phyloP scores from a whole-genome alignment of 2,329 filamentous ascomycete genomes.

The Huntiella omanensis region DNA sequence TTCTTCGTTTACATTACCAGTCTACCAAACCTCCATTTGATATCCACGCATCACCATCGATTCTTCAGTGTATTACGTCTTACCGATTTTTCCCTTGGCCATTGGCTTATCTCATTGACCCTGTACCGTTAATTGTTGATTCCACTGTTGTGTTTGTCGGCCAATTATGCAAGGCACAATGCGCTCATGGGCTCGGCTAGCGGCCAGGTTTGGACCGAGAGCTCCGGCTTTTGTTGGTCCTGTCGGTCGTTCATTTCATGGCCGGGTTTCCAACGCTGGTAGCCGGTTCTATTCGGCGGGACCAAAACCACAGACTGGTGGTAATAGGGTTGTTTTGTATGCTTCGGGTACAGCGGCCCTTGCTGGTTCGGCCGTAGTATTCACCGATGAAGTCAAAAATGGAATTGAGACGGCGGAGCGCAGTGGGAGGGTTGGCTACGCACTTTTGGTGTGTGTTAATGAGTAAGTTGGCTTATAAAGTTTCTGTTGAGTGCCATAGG shows the following conservation, averaged over 20 bases:
- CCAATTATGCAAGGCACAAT: constrained; percentile 7
- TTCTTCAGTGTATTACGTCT: no score
- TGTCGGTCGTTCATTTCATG: background rate
- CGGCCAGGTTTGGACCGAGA: constrained; percentile 1
- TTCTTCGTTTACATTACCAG: background rate
- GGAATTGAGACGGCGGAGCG: constrained; percentile 57
- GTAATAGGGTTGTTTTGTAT: constrained; percentile 21
- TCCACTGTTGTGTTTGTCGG: background rate
- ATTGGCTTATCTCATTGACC: no score
- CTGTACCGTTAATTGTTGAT: background rate
- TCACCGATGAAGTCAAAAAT: constrained; percentile 54
- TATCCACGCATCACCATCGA: no score
- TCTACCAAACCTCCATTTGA: background rate
- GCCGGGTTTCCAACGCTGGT: background rate
- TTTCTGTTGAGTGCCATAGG: background rate
- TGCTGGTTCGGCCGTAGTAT: constrained; percentile 30
- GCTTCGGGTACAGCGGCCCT: constrained; percentile 33
- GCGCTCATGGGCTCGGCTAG: constrained; percentile 9
- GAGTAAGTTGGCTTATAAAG: constrained; percentile 37
- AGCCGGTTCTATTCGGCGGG: constrained; percentile 6
- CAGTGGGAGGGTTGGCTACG: constrained; percentile 56
- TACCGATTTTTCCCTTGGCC: no score
- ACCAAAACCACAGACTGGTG: background rate
- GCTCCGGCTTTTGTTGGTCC: background rate
- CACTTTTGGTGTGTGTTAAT: constrained; percentile 67